phyloP scores from a whole-genome alignment of 2,329 filamentous ascomycete genomes.

The Knoxdaviesia proteae region DNA sequence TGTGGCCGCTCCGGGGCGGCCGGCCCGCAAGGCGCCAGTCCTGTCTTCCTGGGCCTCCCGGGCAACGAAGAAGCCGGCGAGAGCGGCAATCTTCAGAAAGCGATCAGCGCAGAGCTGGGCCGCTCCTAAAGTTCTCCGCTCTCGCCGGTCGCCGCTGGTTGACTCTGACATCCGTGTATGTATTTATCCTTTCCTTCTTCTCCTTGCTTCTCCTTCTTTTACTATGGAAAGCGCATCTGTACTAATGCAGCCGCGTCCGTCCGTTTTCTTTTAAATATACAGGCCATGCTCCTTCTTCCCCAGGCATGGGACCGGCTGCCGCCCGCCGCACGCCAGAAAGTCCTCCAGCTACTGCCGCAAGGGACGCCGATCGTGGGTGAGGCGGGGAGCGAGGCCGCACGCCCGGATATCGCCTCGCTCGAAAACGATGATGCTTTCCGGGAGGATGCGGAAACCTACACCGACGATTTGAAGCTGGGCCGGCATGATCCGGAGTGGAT shows the following conservation, averaged over 20 bases:
- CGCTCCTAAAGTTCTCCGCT: slow-evolving; percentile 1
- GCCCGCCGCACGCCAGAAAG: neutral
- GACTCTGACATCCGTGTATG: slow-evolving; percentile 3
- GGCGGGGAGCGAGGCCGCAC: slow-evolving; percentile 13
- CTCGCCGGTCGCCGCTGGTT: slow-evolving; percentile 1
- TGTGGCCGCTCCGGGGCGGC: too few relatives aligned
- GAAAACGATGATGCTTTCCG: slow-evolving; percentile 26
- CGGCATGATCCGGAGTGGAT: slow-evolving; percentile 33
- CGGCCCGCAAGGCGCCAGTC: too few relatives aligned
- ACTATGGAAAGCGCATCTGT: neutral
- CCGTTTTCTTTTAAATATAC: neutral
- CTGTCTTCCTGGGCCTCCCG: too few relatives aligned
- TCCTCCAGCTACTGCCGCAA: slow-evolving; percentile 1
- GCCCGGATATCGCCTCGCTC: slow-evolving; percentile 20
- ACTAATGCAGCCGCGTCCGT: neutral
- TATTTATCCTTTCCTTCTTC: neutral
- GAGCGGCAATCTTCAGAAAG: too few relatives aligned
- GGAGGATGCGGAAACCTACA: slow-evolving; percentile 22
- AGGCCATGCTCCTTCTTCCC: slow-evolving; percentile 3
- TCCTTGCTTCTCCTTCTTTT: neutral
- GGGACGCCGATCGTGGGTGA: slow-evolving; percentile 14
- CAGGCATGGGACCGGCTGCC: slow-evolving; percentile 2
- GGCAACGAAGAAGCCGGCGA: too few relatives aligned
- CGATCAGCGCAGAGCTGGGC: neutral
- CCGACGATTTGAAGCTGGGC: slow-evolving; percentile 23